Base-by-base conservation (phyloP, 352 stramenopile species). In the Peronospora destructor region DNA sequence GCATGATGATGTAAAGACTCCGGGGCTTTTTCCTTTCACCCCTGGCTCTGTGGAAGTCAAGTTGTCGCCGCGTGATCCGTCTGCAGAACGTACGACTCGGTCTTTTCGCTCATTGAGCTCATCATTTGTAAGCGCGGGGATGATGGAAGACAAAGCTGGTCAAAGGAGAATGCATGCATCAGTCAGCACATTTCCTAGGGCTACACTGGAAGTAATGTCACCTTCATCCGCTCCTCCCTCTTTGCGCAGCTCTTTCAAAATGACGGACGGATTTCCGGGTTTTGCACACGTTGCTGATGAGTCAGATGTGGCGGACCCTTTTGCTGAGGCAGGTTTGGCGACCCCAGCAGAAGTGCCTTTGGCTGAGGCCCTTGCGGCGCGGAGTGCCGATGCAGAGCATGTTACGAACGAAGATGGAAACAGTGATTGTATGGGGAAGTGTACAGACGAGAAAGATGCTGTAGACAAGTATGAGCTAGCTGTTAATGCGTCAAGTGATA, bases 181-280 rank as follows among this genome's bases (percentile, higher is more conserved):
- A n/a, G 56, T 67, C 13, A 14, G 32, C 2, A 40, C 21, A 12
- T 63, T 41, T 64, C 40, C 40, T 16, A 41, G 26, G 48, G 49
- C 21, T 58, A 55, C 40, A 46, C 51, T 21, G 35, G 55, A 43
- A 6, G 16, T 19, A 32, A 30, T 34, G 23, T 63, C 58, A 0
- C 37, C 64, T 26, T 56, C 55, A 25, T 71, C 60, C 11, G 56
- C 67, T 13, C 56, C 64, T 7, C 28, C 64, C 11, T 71, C 64
- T 28, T 35, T 69, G n/a, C 52, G 33, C 29, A 55, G 64, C n/a
- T 73, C 64, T n/a, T 66, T 64, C 11, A 55, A 45, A 13, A 58
- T 56, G 45, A 45, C 38, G 14, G 48, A 61, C 16, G 45, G 37
- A 0, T 57, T 67, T 13, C 17, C 55, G 30, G 50, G 53, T 6